Evolutionary conservation across 352 stramenopile genomes (phyloP).

Genomic region (Phytophthora ohioensis): DNA sequence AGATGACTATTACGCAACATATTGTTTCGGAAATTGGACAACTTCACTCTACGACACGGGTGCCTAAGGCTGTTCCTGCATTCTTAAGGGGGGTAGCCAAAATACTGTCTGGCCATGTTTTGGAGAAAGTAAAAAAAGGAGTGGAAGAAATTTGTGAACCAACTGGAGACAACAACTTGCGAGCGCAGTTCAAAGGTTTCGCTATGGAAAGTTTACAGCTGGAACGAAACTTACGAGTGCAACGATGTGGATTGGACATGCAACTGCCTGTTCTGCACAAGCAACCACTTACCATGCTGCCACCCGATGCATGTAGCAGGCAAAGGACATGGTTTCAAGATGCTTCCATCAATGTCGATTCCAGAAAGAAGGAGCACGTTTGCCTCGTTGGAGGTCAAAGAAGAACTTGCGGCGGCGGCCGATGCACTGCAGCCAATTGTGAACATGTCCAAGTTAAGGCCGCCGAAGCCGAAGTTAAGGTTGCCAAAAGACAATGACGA

Average conservation of each 20-base stretch:
- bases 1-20: conserved; percentile 20
- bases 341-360: too few species aligned
- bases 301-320: conserved; percentile 13
- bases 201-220: too few species aligned
- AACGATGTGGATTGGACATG: conserved; percentile 1
- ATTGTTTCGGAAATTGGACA: conserved; percentile 2
- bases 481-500: too few species aligned
- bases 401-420: too few species aligned
- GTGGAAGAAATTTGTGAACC: conserved; percentile 35
- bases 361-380: too few species aligned
- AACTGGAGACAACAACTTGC: conserved; percentile 30
- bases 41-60: too few species aligned
- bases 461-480: too few species aligned
- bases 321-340: neutral
- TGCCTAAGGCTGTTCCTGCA: neutral
- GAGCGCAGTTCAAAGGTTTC: conserved; percentile 24
- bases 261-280: too few species aligned
- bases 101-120: neutral
- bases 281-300: conserved; percentile 11
- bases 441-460: too few species aligned
- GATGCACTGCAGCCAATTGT: too few species aligned
- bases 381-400: too few species aligned
- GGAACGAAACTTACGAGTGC: too few species aligned
- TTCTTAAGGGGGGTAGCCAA: conserved; percentile 6
- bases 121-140: conserved; percentile 19